phyloP scores from a whole-genome alignment of 768 basidiomycete species.

The Tephrocybe sp. region DNA sequence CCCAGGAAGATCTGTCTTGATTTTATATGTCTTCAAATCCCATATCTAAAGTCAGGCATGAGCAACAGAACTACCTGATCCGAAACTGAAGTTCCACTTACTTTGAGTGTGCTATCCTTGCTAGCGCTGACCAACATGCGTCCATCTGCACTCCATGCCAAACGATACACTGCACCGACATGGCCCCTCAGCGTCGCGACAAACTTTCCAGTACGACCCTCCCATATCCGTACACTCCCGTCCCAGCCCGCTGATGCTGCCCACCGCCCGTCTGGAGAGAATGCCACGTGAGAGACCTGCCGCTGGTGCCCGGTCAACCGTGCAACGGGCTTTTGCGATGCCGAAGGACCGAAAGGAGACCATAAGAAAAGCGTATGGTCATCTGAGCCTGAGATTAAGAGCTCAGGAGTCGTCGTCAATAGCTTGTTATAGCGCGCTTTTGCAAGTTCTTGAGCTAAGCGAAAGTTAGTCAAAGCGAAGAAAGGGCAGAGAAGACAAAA shows the following conservation, averaged over 20 bases:
- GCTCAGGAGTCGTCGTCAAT: slow-evolving; percentile 59
- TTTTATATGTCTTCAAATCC: slow-evolving; percentile 96
- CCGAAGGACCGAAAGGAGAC: slow-evolving; percentile 70
- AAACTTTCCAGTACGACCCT: slow-evolving; percentile 82
- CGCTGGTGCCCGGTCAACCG: slow-evolving; percentile 94
- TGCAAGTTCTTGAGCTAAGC: slow-evolving; percentile 74
- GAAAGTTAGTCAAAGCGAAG: no score
- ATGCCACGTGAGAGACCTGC: slow-evolving; percentile 92
- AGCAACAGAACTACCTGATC: not conserved
- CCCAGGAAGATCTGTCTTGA: slow-evolving; percentile 91
- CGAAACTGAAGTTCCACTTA: slow-evolving; percentile 30
- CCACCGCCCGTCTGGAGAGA: slow-evolving; percentile 91
- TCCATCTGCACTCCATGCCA: slow-evolving; percentile 95
- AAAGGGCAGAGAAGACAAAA: not conserved
- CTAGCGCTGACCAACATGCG: slow-evolving; percentile 91
- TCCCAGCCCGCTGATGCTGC: slow-evolving; percentile 94
- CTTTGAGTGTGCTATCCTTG: slow-evolving; percentile 96
- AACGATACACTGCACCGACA: slow-evolving; percentile 90
- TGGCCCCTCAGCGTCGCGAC: slow-evolving; percentile 90
- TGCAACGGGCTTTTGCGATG: slow-evolving; percentile 44
- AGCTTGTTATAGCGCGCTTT: slow-evolving; percentile 75
- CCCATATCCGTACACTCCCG: slow-evolving; percentile 90
- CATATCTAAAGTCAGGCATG: slow-evolving; percentile 63
- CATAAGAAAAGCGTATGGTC: slow-evolving; percentile 98
- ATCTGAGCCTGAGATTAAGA: slow-evolving; percentile 96